Base-by-base conservation (phyloP, 2,329 filamentous ascomycete species). In the Thielaviopsis populi region DNA sequence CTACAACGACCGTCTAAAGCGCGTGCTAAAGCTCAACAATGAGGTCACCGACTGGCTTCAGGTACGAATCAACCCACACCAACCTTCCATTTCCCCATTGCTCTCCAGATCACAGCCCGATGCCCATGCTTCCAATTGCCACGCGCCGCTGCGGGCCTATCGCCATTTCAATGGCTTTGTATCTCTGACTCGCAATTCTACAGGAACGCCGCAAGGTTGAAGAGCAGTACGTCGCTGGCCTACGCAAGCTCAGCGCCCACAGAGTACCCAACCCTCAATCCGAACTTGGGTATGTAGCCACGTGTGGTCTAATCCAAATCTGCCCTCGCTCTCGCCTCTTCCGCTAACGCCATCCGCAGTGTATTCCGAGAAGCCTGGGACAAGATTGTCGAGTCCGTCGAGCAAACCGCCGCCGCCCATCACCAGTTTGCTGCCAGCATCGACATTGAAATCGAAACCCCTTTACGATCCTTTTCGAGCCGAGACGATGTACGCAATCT, bases 11-110 rank as follows among this genome's bases (percentile, higher is more conserved):
- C 89, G 94, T 71, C 83, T 97, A 69, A 88, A 88, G 75, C 83
- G 90, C 75, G 92, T 97, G 72, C 83, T 82, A 70, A 90, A 86
- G 74, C 78, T 95, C 76, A 96, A 99, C 75, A 76, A 79, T 69
- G 90, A 96, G 73, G 89, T 99, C 71, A 92, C 92, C 74, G 92
- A 97, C 76, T 99, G 92, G 90, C 82, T 99, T 67, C 88, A 92
- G 86, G 91, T 96, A 84, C 75, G 76, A 56, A 59, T 15, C 13
- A 54, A 2, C 4, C n/a, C 30, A 24, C n/a, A 13, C 50, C 27
- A 8, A 37, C 19, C 5, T 8, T 33, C 10, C 10, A 27, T 37
- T 19, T 33, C 19, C 17, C 13, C n/a, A 33, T 13, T 3, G 3
- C 13, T 30, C 15, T 6, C 19, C 15, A 11, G 15, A 17, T 3